These are phyloP conservation scores for Cytospora mali DNA, from an alignment of 2,329 filamentous ascomycete species.

Conservation along the genomic window DNA sequence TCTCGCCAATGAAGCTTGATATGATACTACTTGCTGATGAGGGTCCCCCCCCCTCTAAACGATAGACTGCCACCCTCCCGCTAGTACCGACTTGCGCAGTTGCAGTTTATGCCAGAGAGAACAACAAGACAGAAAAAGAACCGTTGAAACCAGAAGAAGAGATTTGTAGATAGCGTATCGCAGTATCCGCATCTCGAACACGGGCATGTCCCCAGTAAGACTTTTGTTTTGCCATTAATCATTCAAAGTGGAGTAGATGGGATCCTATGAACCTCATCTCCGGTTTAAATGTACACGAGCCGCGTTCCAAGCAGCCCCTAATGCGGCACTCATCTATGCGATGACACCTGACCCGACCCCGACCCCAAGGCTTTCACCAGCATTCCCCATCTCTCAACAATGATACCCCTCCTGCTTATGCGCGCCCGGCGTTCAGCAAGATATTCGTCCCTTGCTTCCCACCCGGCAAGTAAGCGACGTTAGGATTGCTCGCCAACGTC, in stretches of 20 bases:
- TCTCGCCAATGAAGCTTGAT: no score
- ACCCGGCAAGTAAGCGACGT: slow-evolving; percentile 91
- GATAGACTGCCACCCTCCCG: no score
- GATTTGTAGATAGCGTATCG: background rate
- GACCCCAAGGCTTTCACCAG: background rate
- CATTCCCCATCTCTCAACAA: background rate
- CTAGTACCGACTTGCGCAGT: no score
- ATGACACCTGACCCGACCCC: background rate
- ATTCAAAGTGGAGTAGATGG: slow-evolving; percentile 28
- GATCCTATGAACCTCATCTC: slow-evolving; percentile 9
- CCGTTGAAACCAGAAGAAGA: background rate
- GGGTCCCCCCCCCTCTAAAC: no score
- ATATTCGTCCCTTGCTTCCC: slow-evolving; percentile 66
- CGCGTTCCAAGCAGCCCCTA: slow-evolving; percentile 4
- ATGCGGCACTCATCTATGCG: slow-evolving; percentile 10
- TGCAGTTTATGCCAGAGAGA: no score
- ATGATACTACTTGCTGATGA: no score
- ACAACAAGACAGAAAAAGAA: background rate
- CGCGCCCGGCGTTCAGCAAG: slow-evolving; percentile 55
- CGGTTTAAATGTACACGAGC: slow-evolving; percentile 23
- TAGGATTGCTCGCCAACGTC: slow-evolving; percentile 86
- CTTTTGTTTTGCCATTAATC: slow-evolving; percentile 21
- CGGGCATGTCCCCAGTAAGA: background rate
- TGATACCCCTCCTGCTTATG: slow-evolving; percentile 34
- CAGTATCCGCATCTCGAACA: background rate